Percentiles rank a stretch among this genome's conserved stretches.
phyloP scores from a whole-genome alignment of 192 early-diverging fungal species.

The Backusella sp. region DNA sequence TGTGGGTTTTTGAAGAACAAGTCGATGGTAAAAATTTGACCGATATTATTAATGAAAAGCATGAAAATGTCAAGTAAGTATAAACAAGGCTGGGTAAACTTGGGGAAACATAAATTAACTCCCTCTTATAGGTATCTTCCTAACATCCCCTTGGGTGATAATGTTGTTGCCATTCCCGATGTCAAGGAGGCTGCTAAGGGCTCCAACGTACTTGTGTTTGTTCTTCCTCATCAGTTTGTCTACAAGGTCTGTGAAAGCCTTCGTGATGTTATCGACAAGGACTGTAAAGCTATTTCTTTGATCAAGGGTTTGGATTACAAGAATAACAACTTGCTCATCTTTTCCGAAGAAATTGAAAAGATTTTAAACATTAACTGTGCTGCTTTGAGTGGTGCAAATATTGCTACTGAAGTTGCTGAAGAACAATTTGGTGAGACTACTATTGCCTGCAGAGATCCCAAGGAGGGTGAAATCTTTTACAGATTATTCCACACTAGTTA shows the following conservation, averaged over 20 bases:
- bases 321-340: conserved; percentile 6
- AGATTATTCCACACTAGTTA: conserved; percentile 83
- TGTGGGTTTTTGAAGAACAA: conserved; percentile 95
- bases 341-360: conserved; percentile 20
- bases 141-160: conserved; percentile 74
- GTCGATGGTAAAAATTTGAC: conserved; percentile 81
- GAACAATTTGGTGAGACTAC: conserved; percentile 95
- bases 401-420: conserved; percentile 90
- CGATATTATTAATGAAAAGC: conserved; percentile 90
- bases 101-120: neutral
- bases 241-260: conserved; percentile 71
- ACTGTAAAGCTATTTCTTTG: conserved; percentile 84
- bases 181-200: conserved; percentile 68
- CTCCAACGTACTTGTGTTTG: conserved; percentile 89
- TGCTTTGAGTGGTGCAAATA: conserved; percentile 51
- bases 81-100: neutral
- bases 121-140: conserved; percentile 66
- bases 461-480: conserved; percentile 68
- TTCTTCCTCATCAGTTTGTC: conserved; percentile 94
- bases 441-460: conserved; percentile 67
- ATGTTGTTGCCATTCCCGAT: conserved; percentile 83
- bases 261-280: conserved; percentile 59
- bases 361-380: conserved; percentile 17
- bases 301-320: conserved; percentile 60
- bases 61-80: conserved; percentile 80